Base-by-base conservation (phyloP, 2,329 filamentous ascomycete species). In the Phialocephala subalpina region DNA sequence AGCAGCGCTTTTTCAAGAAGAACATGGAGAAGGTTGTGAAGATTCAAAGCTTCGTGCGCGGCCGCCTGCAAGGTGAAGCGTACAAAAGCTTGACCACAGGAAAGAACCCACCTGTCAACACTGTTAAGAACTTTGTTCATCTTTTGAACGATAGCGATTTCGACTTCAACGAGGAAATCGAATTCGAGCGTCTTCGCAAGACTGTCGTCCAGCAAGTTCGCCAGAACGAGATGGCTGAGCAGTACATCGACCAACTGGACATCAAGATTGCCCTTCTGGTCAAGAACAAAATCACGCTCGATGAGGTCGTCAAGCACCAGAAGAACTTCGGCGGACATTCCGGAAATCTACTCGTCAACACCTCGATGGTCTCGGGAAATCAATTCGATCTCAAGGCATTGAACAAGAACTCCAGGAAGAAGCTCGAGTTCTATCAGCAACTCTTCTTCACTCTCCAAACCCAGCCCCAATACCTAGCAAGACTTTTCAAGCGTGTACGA, bases 21-120 rank as follows among this genome's bases (percentile, higher is more conserved):
- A 99, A 99, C 76, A 99, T 99, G 96, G 90, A 97, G 75, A 98
- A 97, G 80, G 96, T 99, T 29, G 90, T 99, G 83, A 99, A 99
- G 80, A 94, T 98, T 64, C 97, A 99, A 78, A 99, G 96, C 77
- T 97, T 98, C 72, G 90, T 98, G 61, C 90, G 96, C 68, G 96
- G 91, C 70, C 96, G 97, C 77, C 92, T 98, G 58, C 96, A 99
- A 78, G 96, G 96, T 60, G 93, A 99, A 80, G 96, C 96, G 1
- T 99, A 99, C 84, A 97, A 97, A 86, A 97, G 93, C 77, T 84
- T 99, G 70, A 98, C 94, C 2, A 94, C 90, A 36, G 97, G 96
- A 67, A 97, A 97, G 81, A 98, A 98, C 76, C 96, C 96, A 27
- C 96, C 96, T 0, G 94, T 99, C 66, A 93, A 93, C 45, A 97